Evolutionary conservation across 768 basidiomycete genomes (phyloP).

Genomic region (Phylloporus sp.): DNA sequence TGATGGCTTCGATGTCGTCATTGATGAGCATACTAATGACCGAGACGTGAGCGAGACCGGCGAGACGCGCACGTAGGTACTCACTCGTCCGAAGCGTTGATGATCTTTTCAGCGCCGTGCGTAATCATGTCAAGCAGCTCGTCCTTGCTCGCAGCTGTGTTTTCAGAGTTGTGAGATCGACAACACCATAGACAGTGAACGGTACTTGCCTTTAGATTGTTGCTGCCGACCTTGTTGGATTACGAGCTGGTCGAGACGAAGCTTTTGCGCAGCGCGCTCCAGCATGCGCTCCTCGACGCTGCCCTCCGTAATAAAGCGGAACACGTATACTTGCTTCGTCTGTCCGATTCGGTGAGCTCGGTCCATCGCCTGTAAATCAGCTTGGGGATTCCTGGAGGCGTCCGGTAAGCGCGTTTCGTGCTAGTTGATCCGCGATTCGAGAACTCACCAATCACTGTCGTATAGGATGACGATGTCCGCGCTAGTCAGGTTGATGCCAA

Average conservation of each 20-base stretch:
- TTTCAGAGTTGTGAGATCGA: background rate
- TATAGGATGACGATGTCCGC: conserved; percentile 95
- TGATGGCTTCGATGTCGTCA: conserved; percentile 93
- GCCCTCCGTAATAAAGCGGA: conserved; percentile 78
- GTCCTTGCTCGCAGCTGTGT: conserved; percentile 85
- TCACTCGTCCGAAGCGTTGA: conserved; percentile 72
- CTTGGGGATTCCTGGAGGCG: conserved; percentile 90
- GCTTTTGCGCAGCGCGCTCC: conserved; percentile 87
- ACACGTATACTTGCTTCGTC: conserved; percentile 84
- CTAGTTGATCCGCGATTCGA: background rate
- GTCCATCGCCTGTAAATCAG: conserved; percentile 98
- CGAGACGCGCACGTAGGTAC: conserved; percentile 20
- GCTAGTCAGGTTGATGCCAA: conserved; percentile 93
- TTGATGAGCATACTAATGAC: conserved; percentile 61
- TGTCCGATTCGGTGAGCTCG: conserved; percentile 96
- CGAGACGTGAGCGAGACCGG: background rate
- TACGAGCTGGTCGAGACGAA: conserved; percentile 91
- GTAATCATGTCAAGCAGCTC: conserved; percentile 98
- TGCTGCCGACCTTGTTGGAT: conserved; percentile 93
- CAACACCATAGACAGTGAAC: background rate
- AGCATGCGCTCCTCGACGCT: conserved; percentile 93
- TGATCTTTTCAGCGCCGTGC: conserved; percentile 95
- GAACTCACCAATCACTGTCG: conserved; percentile 85
- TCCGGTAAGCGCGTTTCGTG: conserved; percentile 1
- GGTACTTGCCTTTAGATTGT: conserved; percentile 66